Evolutionary conservation across 345 rosid genomes (phyloP).

Genomic region (Turnera subulata): DNA sequence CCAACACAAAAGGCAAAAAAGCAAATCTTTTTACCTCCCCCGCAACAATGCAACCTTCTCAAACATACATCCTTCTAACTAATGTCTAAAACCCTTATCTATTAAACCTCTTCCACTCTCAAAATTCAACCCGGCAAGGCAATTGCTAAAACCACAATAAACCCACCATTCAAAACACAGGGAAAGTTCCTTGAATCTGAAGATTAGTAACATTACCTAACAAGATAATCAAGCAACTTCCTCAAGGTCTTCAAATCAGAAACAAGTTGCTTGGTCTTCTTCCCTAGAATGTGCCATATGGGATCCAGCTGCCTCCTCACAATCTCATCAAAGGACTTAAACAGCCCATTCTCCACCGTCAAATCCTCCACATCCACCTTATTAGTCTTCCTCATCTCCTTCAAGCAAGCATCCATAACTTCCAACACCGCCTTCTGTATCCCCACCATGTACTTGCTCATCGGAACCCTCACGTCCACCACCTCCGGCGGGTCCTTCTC

Average conservation of each 20-base stretch:
- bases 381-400: slow-evolving; percentile 94
- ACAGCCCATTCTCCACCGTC: slow-evolving; percentile 93
- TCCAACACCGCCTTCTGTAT: slow-evolving; percentile 87
- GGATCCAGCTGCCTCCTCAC: slow-evolving; percentile 94
- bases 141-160: not conserved
- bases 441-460: slow-evolving; percentile 79
- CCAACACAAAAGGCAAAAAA: not conserved
- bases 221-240: slow-evolving; percentile 93
- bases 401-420: slow-evolving; percentile 90
- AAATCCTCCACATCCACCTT: slow-evolving; percentile 95
- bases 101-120: too few relatives aligned
- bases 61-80: not conserved
- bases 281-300: slow-evolving; percentile 94
- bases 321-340: slow-evolving; percentile 98
- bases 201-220: slow-evolving; percentile 63
- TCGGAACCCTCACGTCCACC: slow-evolving; percentile 77
- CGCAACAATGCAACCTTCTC: not conserved
- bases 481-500: slow-evolving; percentile 81
- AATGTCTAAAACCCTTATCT: too few relatives aligned
- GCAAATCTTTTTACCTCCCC: not conserved
- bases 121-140: not conserved
- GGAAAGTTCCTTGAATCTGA: not conserved
- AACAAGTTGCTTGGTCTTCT: slow-evolving; percentile 91
- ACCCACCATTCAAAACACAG: not conserved
- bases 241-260: slow-evolving; percentile 96